Evolutionary conservation across 2,329 filamentous ascomycete genomes (phyloP).

Genomic region (Aureobasidium sp.): DNA sequence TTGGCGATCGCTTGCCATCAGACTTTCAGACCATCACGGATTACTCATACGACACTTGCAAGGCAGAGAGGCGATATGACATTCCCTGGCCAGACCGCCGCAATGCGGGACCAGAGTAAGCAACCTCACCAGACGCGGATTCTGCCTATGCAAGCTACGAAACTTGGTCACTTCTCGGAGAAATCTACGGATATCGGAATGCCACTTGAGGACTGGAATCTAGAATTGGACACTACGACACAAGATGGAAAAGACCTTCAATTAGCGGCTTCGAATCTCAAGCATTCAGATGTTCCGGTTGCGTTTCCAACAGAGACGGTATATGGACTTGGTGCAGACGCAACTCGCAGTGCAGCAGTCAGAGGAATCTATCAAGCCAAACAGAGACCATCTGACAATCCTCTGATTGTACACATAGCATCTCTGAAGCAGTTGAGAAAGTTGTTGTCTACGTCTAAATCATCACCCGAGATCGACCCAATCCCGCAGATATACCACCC

Average conservation of each 20-base stretch:
- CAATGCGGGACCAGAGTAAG: not conserved
- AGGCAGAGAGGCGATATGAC: not conserved
- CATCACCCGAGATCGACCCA: conserved; percentile 28
- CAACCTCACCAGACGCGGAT: conserved; percentile 26
- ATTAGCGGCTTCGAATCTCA: conserved; percentile 61
- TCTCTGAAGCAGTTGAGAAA: conserved; percentile 68
- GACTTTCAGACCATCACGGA: not conserved
- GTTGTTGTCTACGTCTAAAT: conserved; percentile 44
- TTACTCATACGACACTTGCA: not conserved
- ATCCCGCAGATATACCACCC: conserved; percentile 72
- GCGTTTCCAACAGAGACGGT: conserved; percentile 98
- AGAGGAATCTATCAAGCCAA: conserved; percentile 90
- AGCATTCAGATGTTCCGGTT: conserved; percentile 64
- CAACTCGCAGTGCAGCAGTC: conserved; percentile 75
- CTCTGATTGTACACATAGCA: conserved; percentile 85
- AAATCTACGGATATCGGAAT: conserved; percentile 19
- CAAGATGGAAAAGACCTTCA: conserved; percentile 48
- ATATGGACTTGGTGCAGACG: conserved; percentile 93
- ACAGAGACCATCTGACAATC: conserved; percentile 85
- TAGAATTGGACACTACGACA: conserved; percentile 28
- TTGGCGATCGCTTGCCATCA: not conserved
- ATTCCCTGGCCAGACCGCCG: not conserved
- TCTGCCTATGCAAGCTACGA: conserved; percentile 35
- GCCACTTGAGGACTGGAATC: conserved; percentile 30
- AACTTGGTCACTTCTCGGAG: conserved; percentile 33